phyloP scores from a whole-genome alignment of 2,329 filamentous ascomycete genomes.

The Neospermospora avenae region DNA sequence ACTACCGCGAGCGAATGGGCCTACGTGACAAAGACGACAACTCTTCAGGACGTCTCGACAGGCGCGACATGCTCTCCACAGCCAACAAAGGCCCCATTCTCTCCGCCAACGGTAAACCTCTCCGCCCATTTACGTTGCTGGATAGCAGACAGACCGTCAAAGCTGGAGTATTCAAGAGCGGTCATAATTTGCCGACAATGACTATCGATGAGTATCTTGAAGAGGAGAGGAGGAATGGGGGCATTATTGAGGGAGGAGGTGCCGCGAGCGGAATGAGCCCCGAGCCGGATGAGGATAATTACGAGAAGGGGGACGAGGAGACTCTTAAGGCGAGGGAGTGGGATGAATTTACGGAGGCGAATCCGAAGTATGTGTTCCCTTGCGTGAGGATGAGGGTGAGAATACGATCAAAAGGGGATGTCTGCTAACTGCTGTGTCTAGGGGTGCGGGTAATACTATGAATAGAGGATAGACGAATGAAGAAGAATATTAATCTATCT shows the following conservation, averaged over 20 bases:
- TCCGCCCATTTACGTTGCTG: slow-evolving; percentile 87
- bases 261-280: slow-evolving; percentile 65
- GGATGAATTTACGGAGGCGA: slow-evolving; percentile 92
- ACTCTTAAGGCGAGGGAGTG: slow-evolving; percentile 91
- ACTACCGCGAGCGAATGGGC: slow-evolving; percentile 45
- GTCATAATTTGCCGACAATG: slow-evolving; percentile 96
- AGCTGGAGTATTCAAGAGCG: slow-evolving; percentile 79
- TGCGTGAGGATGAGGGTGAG: not conserved
- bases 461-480: slow-evolving; percentile 59
- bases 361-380: slow-evolving; percentile 56
- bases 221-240: slow-evolving; percentile 79
- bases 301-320: slow-evolving; percentile 82
- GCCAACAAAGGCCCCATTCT: slow-evolving; percentile 68
- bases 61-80: slow-evolving; percentile 48
- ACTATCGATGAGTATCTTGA: slow-evolving; percentile 96
- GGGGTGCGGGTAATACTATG: slow-evolving; percentile 74
- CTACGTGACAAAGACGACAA: slow-evolving; percentile 45
- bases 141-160: slow-evolving; percentile 72
- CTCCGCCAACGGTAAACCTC: slow-evolving; percentile 73
- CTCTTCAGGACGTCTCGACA: slow-evolving; percentile 64
- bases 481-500: not conserved
- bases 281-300: slow-evolving; percentile 84
- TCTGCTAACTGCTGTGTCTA: slow-evolving; percentile 24
- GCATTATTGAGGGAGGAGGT: slow-evolving; percentile 88
- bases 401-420: not conserved